Percentiles rank a stretch among this genome's conserved stretches.
Conservation (phyloP, 2,329 filamentous ascomycete species). For the Fonsecaea pedrosoi region DNA sequence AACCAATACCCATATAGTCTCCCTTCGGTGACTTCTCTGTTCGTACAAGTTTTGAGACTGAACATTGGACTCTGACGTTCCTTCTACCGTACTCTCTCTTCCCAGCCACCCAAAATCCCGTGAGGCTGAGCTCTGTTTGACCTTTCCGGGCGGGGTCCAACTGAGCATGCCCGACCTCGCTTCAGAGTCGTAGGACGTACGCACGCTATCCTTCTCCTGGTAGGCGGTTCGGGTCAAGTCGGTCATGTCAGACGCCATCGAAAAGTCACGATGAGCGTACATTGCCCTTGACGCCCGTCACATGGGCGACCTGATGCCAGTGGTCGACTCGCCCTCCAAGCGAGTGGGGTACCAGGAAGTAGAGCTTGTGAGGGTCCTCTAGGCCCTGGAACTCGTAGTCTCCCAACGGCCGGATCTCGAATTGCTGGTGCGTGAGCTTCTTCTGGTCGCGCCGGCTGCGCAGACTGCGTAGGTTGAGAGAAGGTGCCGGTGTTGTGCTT, state of each 20-base stretch:
- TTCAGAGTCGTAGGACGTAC: background rate
- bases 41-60: background rate
- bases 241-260: background rate
- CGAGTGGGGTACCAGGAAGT: slow-evolving; percentile 35
- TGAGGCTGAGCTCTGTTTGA: background rate
- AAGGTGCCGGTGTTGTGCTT: background rate
- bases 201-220: too few species aligned
- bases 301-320: slow-evolving; percentile 36
- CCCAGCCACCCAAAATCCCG: background rate
- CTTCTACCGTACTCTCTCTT: background rate
- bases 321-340: slow-evolving; percentile 34
- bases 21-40: background rate
- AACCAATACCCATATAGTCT: background rate
- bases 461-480: slow-evolving; percentile 17
- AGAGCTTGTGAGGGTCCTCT: slow-evolving; percentile 33
- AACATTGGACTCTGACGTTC: background rate
- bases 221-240: too few species aligned
- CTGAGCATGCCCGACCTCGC: background rate
- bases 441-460: slow-evolving; percentile 23
- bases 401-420: slow-evolving; percentile 34
- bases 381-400: slow-evolving; percentile 36
- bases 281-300: slow-evolving; percentile 36
- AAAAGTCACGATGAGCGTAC: slow-evolving; percentile 4
- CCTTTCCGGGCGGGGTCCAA: background rate
- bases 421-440: slow-evolving; percentile 29